Percentiles rank a stretch among this genome's conserved stretches.
Conservation (phyloP, 352 stramenopile genomes). For the Globisporangium megalacanthum region DNA sequence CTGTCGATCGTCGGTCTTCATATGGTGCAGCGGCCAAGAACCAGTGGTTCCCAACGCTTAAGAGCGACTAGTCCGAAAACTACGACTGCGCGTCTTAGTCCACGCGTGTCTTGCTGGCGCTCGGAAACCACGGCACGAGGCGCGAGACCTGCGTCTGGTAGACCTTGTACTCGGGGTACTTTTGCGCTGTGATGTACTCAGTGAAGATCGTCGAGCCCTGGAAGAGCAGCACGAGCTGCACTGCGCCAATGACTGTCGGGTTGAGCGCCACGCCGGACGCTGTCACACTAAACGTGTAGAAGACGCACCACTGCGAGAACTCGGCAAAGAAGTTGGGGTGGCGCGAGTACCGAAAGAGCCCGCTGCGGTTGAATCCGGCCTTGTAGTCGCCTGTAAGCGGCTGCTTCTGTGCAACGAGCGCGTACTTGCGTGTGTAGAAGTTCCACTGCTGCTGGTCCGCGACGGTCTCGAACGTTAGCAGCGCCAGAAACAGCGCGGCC, state of each 20-base stretch:
- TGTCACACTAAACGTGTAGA: slow-evolving; percentile 88
- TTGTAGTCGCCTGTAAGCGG: slow-evolving; percentile 65
- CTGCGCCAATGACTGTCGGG: slow-evolving; percentile 68
- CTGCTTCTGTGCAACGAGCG: slow-evolving; percentile 38
- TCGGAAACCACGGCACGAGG: slow-evolving; percentile 53
- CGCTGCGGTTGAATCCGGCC: slow-evolving; percentile 76
- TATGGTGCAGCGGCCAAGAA: no score
- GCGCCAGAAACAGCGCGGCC: slow-evolving; percentile 51
- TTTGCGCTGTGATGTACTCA: slow-evolving; percentile 83
- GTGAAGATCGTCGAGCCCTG: slow-evolving; percentile 87
- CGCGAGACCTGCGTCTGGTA: slow-evolving; percentile 81
- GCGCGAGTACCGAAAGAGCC: slow-evolving; percentile 88
- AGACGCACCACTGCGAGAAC: slow-evolving; percentile 87
- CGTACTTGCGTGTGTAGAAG: slow-evolving; percentile 89
- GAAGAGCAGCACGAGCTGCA: slow-evolving; percentile 86
- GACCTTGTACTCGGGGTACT: slow-evolving; percentile 86
- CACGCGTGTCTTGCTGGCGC: slow-evolving; percentile 8
- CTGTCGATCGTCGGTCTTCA: neutral
- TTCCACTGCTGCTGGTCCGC: slow-evolving; percentile 91
- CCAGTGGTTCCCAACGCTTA: neutral
- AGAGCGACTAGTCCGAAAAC: neutral
- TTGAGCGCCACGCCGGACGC: slow-evolving; percentile 49
- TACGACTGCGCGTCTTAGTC: neutral
- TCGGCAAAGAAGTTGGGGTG: slow-evolving; percentile 94
- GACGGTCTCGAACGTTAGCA: slow-evolving; percentile 76